These are phyloP conservation scores for Leccinum uliginosum DNA, from an alignment of 768 basidiomycete genomes.

Conservation along the genomic window DNA sequence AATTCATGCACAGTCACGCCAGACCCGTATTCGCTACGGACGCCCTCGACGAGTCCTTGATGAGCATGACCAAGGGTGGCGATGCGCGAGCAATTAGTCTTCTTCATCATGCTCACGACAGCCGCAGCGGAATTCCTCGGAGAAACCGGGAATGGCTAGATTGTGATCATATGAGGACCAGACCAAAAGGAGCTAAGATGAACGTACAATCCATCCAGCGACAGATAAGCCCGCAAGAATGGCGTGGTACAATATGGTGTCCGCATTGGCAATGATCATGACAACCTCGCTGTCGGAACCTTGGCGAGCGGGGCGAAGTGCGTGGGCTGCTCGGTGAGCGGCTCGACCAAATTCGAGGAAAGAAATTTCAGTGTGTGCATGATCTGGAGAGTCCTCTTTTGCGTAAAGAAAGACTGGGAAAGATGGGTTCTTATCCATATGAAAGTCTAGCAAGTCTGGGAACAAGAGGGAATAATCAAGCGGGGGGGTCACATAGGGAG, in stretches of 20 bases:
- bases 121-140: conserved; percentile 43
- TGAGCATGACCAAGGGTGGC: conserved; percentile 18
- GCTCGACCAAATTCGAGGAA: conserved; percentile 28
- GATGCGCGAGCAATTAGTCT: conserved; percentile 18
- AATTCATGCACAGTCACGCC: conserved; percentile 15
- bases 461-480: conserved; percentile 22
- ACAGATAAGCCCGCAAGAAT: conserved; percentile 33
- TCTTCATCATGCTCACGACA: conserved; percentile 21
- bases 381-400: conserved; percentile 8
- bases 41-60: conserved; percentile 8
- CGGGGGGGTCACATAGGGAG: conserved; percentile 11
- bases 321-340: conserved; percentile 35
- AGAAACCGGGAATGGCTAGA: conserved; percentile 35
- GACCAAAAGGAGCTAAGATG: conserved; percentile 20
- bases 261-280: conserved; percentile 24
- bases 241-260: conserved; percentile 34
- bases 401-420: conserved; percentile 19
- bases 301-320: conserved; percentile 32
- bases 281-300: conserved; percentile 20
- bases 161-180: conserved; percentile 15
- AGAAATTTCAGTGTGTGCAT: conserved; percentile 17
- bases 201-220: conserved; percentile 34
- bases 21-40: neutral
- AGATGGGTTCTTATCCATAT: conserved; percentile 23
- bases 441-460: conserved; percentile 24